Evolutionary conservation across 495 filamentous ascomycete species (phyloP), one percentile per base, ranked within the genome.

Genomic region (Hypoxylon lenormandii): DNA sequence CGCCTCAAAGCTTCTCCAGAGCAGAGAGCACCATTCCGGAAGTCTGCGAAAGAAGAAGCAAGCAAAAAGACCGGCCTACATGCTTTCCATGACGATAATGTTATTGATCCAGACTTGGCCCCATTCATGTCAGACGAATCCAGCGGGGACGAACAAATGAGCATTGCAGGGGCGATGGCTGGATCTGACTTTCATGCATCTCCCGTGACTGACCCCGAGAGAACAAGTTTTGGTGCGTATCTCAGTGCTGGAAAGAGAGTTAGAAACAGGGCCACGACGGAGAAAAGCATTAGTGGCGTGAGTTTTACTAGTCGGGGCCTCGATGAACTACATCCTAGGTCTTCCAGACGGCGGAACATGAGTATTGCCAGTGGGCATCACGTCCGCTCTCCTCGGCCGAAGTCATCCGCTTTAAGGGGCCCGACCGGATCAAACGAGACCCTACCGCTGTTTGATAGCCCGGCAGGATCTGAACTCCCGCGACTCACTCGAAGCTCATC

Each of bases 1-100:
- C 77, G 87, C 40, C 79, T 87, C 54, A 86, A 83, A 65, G 63
- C 79, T 6, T 70, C 79, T 5, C 67, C 80, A 3, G 83, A 83
- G 36, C 92, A 97, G 51, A 86, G 91, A 63, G 96, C 92, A 3
- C 96, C 96, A 1, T 99, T 98, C 72, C 93, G 97, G 64, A 89
- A 90, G 48, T 87, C 89, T 36, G 81, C 86, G 48, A 88, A 89
- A 54, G 91, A 97, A 49, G 80, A 87, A 23, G 78, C 80, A 15
- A 70, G 68, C 4, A 84, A 82, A 50, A 88, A 88, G 56, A 82
- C 86, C n/a, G 85, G 87, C 12, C 83, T 97, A 6, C 90, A 94
- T 33, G 92, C 94, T 23, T 98, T 98, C 70, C 96, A 98, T 73
- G 92, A 92, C 69, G 96, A 99, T 74, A 97, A 92, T 71, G 97